phyloP scores from a whole-genome alignment of 1,139 yeast genomes.

The Yamadazyma buinensis region DNA sequence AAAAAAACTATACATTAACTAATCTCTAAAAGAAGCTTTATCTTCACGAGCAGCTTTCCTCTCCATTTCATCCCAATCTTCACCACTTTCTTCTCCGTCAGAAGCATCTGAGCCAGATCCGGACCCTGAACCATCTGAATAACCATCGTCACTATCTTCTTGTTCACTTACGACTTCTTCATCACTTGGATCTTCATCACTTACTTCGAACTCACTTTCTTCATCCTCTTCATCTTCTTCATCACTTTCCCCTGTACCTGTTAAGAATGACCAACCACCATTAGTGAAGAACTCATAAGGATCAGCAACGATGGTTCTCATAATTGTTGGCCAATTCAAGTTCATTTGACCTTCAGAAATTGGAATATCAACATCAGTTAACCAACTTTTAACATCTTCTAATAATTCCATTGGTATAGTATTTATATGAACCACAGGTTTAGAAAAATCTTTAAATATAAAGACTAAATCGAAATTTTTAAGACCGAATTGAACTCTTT shows the following conservation, averaged over 20 bases:
- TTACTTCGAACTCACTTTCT: conserved; percentile 57
- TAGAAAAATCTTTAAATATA: conserved; percentile 85
- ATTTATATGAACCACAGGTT: conserved; percentile 87
- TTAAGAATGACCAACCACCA: conserved; percentile 96
- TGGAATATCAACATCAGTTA: conserved; percentile 93
- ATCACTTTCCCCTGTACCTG: conserved; percentile 64
- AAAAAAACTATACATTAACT: neutral
- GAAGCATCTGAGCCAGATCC: conserved; percentile 35
- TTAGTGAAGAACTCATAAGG: conserved; percentile 91
- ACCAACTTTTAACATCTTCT: conserved; percentile 94
- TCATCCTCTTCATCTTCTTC: conserved; percentile 59
- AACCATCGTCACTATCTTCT: conserved; percentile 47
- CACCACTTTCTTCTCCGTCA: conserved; percentile 53
- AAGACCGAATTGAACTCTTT: conserved; percentile 95
- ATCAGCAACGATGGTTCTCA: conserved; percentile 90
- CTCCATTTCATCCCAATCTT: conserved; percentile 75
- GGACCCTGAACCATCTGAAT: conserved; percentile 16
- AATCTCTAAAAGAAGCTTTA: conserved; percentile 27
- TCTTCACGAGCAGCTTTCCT: conserved; percentile 60
- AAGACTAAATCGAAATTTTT: conserved; percentile 95
- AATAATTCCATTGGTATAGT: conserved; percentile 91
- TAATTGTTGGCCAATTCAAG: conserved; percentile 92
- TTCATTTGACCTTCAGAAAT: conserved; percentile 92
- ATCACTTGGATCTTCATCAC: conserved; percentile 69
- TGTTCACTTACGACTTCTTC: conserved; percentile 65